Evolutionary conservation across 2,329 filamentous ascomycete species (phyloP), one percentile per base, ranked within the genome.

Genomic region (Fusarium longipes): DNA sequence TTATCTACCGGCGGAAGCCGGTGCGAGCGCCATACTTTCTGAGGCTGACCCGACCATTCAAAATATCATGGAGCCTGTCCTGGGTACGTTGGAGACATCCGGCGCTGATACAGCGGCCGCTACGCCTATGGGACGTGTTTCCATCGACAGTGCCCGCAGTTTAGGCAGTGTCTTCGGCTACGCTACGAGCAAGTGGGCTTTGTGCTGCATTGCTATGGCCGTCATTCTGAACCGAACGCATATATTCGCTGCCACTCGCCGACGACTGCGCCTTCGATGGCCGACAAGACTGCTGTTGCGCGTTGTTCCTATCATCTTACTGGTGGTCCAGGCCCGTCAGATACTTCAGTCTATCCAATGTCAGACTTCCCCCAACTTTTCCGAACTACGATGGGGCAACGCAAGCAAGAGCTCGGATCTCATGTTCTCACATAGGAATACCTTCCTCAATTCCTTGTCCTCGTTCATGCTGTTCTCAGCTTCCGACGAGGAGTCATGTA

Each of bases 121-220:
- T 27, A 50, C 69, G n/a, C 63, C 70, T 27, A 63, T 73, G 33
- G 82, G 84, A 8, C 81, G 81, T 30, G 82, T 89, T 64, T 84
- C 86, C 8, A 76, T 87, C 66, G 87, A 89, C 69, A 81, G 86
- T 24, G 82, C 84, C 3, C 87, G 90, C 74, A 93, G 91, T 40
- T 83, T 97, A 40, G 92, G 93, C 42, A 93, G 92, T 63, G 88
- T 98, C 59, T 94, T 98, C 78, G 91, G 89, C 72, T 99, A 98
- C 78, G 84, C 93, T 40, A 96, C 92, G 2, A 96, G 93, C 78
- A 91, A 91, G 78, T 98, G 96, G 96, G 94, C 95, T 1, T 82
- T 98, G 58, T 89, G 90, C 51, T 97, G 93, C 72, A 89, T 98
- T 71, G 87, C 90, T 35, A 92, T 95, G 84, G 93, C 93, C 22